phyloP scores from a whole-genome alignment of 441 rosid species.

The Erodium trifolium region DNA sequence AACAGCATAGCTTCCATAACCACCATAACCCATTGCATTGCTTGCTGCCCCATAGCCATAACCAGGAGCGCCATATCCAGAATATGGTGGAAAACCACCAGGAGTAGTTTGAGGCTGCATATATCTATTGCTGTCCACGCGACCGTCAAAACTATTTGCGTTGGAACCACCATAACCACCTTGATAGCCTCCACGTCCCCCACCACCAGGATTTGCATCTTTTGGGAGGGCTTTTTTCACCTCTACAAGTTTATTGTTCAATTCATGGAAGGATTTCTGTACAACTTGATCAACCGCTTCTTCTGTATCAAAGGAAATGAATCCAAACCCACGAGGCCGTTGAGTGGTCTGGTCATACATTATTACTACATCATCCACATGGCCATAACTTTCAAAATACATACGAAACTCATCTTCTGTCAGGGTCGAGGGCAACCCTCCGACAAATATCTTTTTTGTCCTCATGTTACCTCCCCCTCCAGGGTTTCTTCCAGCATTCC shows the following conservation, averaged over 20 bases:
- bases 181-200: conserved; percentile 30
- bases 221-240: conserved; percentile 35
- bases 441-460: conserved; percentile 36
- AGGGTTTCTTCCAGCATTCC: conserved; percentile 26
- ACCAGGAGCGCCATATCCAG: conserved; percentile 25
- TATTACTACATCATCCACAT: conserved; percentile 30
- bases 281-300: conserved; percentile 34
- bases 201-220: conserved; percentile 27
- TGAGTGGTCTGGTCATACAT: conserved; percentile 38
- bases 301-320: conserved; percentile 32
- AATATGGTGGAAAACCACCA: conserved; percentile 28
- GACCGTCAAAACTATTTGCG: conserved; percentile 25
- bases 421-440: conserved; percentile 33
- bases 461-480: conserved; percentile 25
- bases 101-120: conserved; percentile 29
- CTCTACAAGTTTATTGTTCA: conserved; percentile 34
- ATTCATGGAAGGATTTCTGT: conserved; percentile 33
- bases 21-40: conserved; percentile 26
- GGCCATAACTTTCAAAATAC: conserved; percentile 33
- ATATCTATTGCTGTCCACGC: conserved; percentile 31
- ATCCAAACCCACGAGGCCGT: conserved; percentile 38
- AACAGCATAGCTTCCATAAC: conserved; percentile 27
- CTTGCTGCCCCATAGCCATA: conserved; percentile 31
- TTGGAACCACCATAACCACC: conserved; percentile 26
- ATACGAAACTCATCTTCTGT: conserved; percentile 30